Conservation (phyloP, 1,284 basidiomycete species). For the Ceratobasidium sp. region DNA sequence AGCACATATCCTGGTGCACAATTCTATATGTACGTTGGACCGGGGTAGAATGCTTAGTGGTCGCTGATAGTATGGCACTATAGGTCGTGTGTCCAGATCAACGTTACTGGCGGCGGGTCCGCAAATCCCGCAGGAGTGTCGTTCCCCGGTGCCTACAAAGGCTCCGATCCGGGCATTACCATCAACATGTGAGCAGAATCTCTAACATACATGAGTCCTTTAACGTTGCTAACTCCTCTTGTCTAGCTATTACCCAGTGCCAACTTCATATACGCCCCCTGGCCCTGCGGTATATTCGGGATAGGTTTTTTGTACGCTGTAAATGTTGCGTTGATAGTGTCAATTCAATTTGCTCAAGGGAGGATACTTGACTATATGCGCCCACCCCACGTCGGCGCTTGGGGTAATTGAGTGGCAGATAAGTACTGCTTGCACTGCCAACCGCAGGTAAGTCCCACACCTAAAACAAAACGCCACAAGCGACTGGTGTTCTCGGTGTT, state of each 20-base stretch:
- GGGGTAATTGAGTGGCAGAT: background rate
- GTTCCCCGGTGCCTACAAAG: constrained; percentile 59
- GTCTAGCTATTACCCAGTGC: constrained; percentile 49
- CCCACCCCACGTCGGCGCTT: background rate
- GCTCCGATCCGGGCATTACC: constrained; percentile 24
- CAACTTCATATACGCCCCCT: constrained; percentile 61
- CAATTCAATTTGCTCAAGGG: background rate
- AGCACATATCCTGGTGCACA: constrained; percentile 66
- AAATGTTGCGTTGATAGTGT: background rate
- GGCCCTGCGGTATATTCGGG: constrained; percentile 52
- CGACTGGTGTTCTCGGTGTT: background rate
- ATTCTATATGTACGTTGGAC: background rate
- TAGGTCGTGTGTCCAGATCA: constrained; percentile 53
- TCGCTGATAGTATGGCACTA: constrained; percentile 16
- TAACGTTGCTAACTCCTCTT: background rate
- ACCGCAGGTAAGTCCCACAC: background rate
- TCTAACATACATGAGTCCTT: background rate
- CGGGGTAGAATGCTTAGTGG: too few relatives aligned
- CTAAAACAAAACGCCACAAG: too few relatives aligned
- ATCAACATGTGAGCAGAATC: constrained; percentile 6
- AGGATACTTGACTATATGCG: background rate
- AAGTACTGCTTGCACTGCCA: background rate
- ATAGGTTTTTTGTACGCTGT: background rate
- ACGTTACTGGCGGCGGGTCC: constrained; percentile 67
- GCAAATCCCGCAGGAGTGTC: constrained; percentile 63